Conservation (phyloP, 768 basidiomycete species). For the Zangia roseola region DNA sequence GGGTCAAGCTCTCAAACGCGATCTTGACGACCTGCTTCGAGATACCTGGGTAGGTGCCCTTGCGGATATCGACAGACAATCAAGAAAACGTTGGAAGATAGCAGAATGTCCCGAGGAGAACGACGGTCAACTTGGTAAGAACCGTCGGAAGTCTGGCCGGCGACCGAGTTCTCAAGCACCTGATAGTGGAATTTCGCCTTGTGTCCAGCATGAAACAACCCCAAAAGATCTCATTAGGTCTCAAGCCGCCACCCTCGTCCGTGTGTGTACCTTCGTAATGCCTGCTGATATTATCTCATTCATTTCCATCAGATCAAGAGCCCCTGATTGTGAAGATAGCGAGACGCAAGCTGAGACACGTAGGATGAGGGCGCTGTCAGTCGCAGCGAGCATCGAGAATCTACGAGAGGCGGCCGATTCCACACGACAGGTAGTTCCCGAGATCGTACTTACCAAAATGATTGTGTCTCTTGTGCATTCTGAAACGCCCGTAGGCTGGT, state of each 20-base stretch:
- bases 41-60: conserved; percentile 20
- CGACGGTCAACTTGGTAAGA: conserved; percentile 1
- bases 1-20: conserved; percentile 14
- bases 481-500: conserved; percentile 9
- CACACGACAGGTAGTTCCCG: conserved; percentile 14
- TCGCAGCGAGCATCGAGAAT: conserved; percentile 38
- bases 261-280: conserved; percentile 35
- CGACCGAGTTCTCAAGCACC: not conserved
- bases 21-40: conserved; percentile 23
- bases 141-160: not conserved
- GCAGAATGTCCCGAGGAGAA: not conserved
- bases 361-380: conserved; percentile 35
- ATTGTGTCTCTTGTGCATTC: not conserved
- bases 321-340: conserved; percentile 51
- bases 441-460: conserved; percentile 12
- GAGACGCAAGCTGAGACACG: conserved; percentile 43
- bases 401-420: conserved; percentile 21
- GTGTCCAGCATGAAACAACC: conserved; percentile 38
- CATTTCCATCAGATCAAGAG: conserved; percentile 39
- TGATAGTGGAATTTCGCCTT: conserved; percentile 45
- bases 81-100: conserved; percentile 6
- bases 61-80: not conserved
- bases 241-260: conserved; percentile 37
- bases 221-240: conserved; percentile 40
- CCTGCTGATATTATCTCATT: not conserved